A percentile compares a stretch with the other conserved stretches of the same genome.
These are phyloP conservation scores for Russula brevipes DNA, from an alignment of 768 basidiomycete species.

Conservation along the genomic window DNA sequence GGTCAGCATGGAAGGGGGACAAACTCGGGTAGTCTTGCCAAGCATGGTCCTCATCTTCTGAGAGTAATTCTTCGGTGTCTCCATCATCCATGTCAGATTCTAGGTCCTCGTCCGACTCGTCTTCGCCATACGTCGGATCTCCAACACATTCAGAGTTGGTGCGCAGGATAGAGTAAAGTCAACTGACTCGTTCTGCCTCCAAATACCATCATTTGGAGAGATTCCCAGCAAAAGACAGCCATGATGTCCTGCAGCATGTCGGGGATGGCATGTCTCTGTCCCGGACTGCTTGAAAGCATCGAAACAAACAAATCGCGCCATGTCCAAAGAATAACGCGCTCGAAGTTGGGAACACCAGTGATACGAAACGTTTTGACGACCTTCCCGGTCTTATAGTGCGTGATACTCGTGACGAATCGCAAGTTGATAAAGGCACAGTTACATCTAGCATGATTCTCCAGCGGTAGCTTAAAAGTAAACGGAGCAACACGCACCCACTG, in stretches of 20 bases:
- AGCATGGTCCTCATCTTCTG: neutral
- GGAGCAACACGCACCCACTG: constrained; percentile 32
- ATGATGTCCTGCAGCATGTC: constrained; percentile 61
- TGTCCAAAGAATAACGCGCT: constrained; percentile 51
- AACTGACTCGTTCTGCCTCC: constrained; percentile 46
- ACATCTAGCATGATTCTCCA: constrained; percentile 39
- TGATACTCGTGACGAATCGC: constrained; percentile 44
- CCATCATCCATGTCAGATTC: constrained; percentile 5
- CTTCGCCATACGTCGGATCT: neutral
- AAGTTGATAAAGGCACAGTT: constrained; percentile 47
- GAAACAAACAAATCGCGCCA: constrained; percentile 66
- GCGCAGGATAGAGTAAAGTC: constrained; percentile 14
- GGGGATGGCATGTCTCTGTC: constrained; percentile 35
- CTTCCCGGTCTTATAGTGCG: constrained; percentile 37
- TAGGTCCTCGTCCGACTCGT: neutral
- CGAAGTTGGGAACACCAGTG: constrained; percentile 44
- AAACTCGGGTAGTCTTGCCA: constrained; percentile 20
- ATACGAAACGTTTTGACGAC: constrained; percentile 46
- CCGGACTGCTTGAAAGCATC: constrained; percentile 40
- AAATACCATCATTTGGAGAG: constrained; percentile 47
- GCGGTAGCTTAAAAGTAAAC: constrained; percentile 13
- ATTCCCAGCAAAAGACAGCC: constrained; percentile 43
- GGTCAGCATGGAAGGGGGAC: constrained; percentile 39
- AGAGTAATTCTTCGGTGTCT: neutral
- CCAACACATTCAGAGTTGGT: constrained; percentile 7